phyloP scores from a whole-genome alignment of 805 yeast species.

The Maudiozyma turicensis region DNA sequence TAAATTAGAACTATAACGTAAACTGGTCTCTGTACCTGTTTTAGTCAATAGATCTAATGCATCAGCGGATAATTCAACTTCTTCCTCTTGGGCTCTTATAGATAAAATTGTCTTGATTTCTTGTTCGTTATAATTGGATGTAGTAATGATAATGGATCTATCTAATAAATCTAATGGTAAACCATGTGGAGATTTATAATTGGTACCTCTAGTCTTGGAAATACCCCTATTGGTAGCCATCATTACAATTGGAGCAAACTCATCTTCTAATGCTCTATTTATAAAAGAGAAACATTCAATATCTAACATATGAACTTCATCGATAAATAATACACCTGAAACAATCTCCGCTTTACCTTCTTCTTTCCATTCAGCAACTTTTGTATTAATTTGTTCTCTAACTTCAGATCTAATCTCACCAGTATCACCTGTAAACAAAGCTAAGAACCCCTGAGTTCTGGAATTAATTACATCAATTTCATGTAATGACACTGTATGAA shows the following conservation, averaged over 20 bases:
- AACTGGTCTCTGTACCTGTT: constrained; percentile 80
- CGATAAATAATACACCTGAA: constrained; percentile 95
- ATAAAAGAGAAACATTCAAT: constrained; percentile 92
- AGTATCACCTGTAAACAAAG: constrained; percentile 90
- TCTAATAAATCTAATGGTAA: constrained; percentile 90
- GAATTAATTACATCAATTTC: constrained; percentile 97
- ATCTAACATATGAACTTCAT: constrained; percentile 97
- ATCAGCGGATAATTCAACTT: constrained; percentile 70
- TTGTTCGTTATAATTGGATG: constrained; percentile 63
- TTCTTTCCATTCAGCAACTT: constrained; percentile 97
- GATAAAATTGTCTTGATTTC: constrained; percentile 80
- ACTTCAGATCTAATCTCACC: constrained; percentile 96
- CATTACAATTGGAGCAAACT: constrained; percentile 91
- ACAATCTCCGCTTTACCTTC: constrained; percentile 97
- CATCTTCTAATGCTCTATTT: constrained; percentile 93
- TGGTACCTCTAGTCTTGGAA: constrained; percentile 88
- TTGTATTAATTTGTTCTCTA: constrained; percentile 90
- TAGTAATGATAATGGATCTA: constrained; percentile 86
- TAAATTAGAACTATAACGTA: constrained; percentile 87
- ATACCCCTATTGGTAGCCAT: constrained; percentile 98
- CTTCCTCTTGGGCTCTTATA: constrained; percentile 91
- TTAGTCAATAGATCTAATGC: constrained; percentile 82
- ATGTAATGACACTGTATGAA: constrained; percentile 95
- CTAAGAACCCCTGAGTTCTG: constrained; percentile 94
- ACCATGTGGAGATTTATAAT: constrained; percentile 95